These are phyloP conservation scores for Coniochaeta sp. DNA, from an alignment of 2,329 filamentous ascomycete species.

Conservation along the genomic window DNA sequence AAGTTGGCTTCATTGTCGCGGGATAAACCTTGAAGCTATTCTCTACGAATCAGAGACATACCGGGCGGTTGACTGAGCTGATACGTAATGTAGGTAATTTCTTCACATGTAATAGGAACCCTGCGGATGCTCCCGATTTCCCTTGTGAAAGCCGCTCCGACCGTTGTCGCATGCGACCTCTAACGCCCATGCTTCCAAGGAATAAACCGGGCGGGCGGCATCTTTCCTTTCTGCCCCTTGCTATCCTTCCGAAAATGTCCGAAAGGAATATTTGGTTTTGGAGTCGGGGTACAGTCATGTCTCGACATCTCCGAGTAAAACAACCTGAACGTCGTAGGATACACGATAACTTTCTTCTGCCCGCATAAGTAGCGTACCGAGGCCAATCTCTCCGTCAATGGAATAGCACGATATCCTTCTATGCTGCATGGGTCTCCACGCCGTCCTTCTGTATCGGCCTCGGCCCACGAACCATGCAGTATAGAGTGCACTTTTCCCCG, in stretches of 20 bases:
- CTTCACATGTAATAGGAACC: background rate
- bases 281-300: too few relatives aligned
- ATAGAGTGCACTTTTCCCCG: slow-evolving; percentile 46
- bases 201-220: background rate
- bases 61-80: background rate
- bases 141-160: background rate
- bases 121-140: background rate
- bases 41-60: background rate
- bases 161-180: background rate
- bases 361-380: background rate
- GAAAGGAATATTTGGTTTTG: background rate
- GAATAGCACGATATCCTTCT: background rate
- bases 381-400: background rate
- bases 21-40: background rate
- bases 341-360: background rate
- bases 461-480: slow-evolving; percentile 38
- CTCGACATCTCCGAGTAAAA: background rate
- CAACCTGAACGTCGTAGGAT: background rate
- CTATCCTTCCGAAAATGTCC: background rate
- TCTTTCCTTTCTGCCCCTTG: background rate
- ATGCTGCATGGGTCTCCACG: background rate
- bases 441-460: slow-evolving; percentile 3
- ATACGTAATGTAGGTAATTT: too few relatives aligned
- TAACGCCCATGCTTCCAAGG: background rate
- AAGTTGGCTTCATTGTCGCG: background rate